Base-by-base conservation (phyloP, 345 rosid species). In the Eutrema yunnanense region DNA sequence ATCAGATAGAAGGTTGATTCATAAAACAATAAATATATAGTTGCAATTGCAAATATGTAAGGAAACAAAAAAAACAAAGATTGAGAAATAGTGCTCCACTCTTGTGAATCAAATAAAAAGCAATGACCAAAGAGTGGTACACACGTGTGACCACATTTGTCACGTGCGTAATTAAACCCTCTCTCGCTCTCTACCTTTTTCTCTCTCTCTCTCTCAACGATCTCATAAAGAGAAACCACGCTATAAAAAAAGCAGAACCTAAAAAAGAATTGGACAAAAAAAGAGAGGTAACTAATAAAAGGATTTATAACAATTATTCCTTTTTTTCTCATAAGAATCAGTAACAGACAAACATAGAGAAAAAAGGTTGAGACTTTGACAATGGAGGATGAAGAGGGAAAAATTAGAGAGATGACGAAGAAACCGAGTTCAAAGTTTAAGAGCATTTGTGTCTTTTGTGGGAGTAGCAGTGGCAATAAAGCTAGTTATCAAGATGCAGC, bases 401-500 rank as follows among this genome's bases (percentile, higher is more conserved):
- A 36, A 73, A 42, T 22, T 26, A 55, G 26, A 50, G 55, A 49
- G 62, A 59, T 51, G 78, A 5, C 8, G 30, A 60, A 50, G 62
- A 53, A 67, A 50, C 30, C 67, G 22, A 67, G 55, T 51, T 69
- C 79, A 53, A 75, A 75, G 22, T 89, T 89, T 71, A 77, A 78
- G 75, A 82, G 84, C 77, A 81, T 89, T 73, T 89, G 92, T 63
- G 92, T 89, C 70, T 89, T 89, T 73, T 88, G 95, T 73, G 91
- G 95, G 42, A 89, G 92, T 69, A 89, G 90, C 74, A 87, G 79
- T 49, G 95, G 95, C 65, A 89, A 87, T 78, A 89, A 87, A 76
- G 77, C 81, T 81, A 89, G 90, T 80, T 89, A 85, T 69, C 87
- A 87, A 75, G 90, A 82, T 80, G 88, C 96, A 76, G 90, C 96